Percentiles rank a stretch among this genome's conserved stretches.
Conservation (phyloP, 352 stramenopile species). For the Phytophthora sp. region DNA sequence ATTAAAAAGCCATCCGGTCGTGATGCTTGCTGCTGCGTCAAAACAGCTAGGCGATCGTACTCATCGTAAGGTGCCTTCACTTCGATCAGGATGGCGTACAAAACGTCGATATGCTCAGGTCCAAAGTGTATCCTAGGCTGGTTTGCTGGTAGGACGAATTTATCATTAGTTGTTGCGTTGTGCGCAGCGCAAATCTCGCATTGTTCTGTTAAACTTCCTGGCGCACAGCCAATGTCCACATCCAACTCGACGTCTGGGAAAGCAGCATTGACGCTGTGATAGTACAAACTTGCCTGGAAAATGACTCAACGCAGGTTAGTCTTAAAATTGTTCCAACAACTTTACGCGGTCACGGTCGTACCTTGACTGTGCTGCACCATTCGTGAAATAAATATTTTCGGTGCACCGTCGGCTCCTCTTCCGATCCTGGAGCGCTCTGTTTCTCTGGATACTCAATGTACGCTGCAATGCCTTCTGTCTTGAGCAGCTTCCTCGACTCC, state of each 20-base stretch:
- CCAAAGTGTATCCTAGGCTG: slow-evolving; percentile 78
- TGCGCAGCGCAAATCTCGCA: slow-evolving; percentile 48
- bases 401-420: slow-evolving; percentile 4
- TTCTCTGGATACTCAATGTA: slow-evolving; percentile 74
- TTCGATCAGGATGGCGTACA: slow-evolving; percentile 88
- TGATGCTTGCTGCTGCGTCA: slow-evolving; percentile 79
- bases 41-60: slow-evolving; percentile 69
- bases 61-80: slow-evolving; percentile 89
- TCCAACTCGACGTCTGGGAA: slow-evolving; percentile 87
- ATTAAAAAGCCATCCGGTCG: slow-evolving; percentile 84
- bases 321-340: no score
- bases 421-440: background rate
- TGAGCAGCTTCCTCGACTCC: slow-evolving; percentile 84
- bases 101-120: slow-evolving; percentile 80
- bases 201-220: slow-evolving; percentile 25
- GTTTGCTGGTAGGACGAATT: slow-evolving; percentile 20
- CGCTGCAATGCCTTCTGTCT: slow-evolving; percentile 62
- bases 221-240: slow-evolving; percentile 57
- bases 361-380: slow-evolving; percentile 82
- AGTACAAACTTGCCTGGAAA: slow-evolving; percentile 65
- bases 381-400: slow-evolving; percentile 88
- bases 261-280: slow-evolving; percentile 75
- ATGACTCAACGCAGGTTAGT: no score
- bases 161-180: slow-evolving; percentile 14
- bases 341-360: slow-evolving; percentile 23